A percentile compares a stretch with the other conserved stretches of the same genome.
These are phyloP conservation scores for Ceratocystis cubensis DNA, from an alignment of 2,329 filamentous ascomycete genomes.

Conservation along the genomic window DNA sequence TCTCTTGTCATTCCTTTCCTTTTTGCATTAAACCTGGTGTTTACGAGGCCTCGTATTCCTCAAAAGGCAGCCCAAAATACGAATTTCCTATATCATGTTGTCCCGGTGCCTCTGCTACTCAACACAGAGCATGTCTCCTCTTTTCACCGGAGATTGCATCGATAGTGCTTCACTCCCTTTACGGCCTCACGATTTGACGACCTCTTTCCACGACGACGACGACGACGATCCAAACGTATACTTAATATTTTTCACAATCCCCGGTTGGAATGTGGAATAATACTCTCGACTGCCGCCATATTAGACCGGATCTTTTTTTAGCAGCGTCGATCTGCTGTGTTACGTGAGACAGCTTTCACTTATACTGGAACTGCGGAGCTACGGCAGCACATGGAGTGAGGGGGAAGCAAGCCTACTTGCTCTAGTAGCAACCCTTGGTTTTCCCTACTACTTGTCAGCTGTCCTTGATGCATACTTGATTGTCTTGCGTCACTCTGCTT, in stretches of 20 bases:
- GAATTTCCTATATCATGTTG: neutral
- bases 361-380: neutral
- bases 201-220: conserved; percentile 3
- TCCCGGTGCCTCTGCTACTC: neutral
- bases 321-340: neutral
- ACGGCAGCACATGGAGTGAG: neutral
- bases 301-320: conserved; percentile 2
- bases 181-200: conserved; percentile 10
- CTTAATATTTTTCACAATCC: conserved; percentile 5
- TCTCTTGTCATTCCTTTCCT: conserved; percentile 1
- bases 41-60: neutral
- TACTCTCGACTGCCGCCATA: neutral
- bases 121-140: neutral
- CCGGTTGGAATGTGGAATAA: conserved; percentile 10
- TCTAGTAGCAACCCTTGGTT: neutral
- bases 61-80: neutral
- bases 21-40: conserved; percentile 7
- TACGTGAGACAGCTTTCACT: neutral
- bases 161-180: neutral
- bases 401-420: neutral
- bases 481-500: neutral
- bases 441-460: neutral
- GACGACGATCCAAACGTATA: neutral
- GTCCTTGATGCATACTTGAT: neutral
- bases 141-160: neutral